These are phyloP conservation scores for Linnemannia elongata DNA, from an alignment of 192 early-diverging fungal genomes.

Conservation along the genomic window DNA sequence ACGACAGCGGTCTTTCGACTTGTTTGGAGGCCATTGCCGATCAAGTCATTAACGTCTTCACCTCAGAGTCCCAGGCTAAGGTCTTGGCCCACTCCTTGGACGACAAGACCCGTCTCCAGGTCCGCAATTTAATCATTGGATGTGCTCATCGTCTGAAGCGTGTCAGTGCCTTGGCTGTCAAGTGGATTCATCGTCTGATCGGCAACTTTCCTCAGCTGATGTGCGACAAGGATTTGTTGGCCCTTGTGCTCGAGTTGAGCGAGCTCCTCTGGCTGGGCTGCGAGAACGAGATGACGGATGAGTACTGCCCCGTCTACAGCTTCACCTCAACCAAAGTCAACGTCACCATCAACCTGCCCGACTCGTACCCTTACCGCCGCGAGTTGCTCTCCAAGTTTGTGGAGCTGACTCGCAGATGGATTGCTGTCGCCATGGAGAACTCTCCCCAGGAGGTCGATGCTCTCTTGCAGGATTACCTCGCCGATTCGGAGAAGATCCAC, in stretches of 20 bases:
- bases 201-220: slow-evolving; percentile 80
- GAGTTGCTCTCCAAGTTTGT: slow-evolving; percentile 71
- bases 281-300: slow-evolving; percentile 81
- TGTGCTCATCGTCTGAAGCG: slow-evolving; percentile 77
- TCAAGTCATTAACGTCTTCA: slow-evolving; percentile 65
- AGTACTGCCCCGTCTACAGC: slow-evolving; percentile 77
- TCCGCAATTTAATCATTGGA: slow-evolving; percentile 72
- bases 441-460: slow-evolving; percentile 80
- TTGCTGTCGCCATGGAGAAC: slow-evolving; percentile 68
- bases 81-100: slow-evolving; percentile 59
- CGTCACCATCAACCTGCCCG: slow-evolving; percentile 78
- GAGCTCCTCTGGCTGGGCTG: slow-evolving; percentile 85
- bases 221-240: slow-evolving; percentile 76
- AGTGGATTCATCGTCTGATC: slow-evolving; percentile 71
- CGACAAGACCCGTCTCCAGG: slow-evolving; percentile 63
- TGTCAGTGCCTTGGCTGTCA: slow-evolving; percentile 76
- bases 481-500: slow-evolving; percentile 69
- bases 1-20: slow-evolving; percentile 77
- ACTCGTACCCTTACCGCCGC: slow-evolving; percentile 79
- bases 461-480: slow-evolving; percentile 76
- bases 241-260: slow-evolving; percentile 87
- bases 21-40: slow-evolving; percentile 86
- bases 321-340: slow-evolving; percentile 72
- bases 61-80: slow-evolving; percentile 60
- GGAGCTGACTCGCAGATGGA: slow-evolving; percentile 76